Base-by-base conservation (phyloP, 495 filamentous ascomycete species). In the Penicillium subrubescens region DNA sequence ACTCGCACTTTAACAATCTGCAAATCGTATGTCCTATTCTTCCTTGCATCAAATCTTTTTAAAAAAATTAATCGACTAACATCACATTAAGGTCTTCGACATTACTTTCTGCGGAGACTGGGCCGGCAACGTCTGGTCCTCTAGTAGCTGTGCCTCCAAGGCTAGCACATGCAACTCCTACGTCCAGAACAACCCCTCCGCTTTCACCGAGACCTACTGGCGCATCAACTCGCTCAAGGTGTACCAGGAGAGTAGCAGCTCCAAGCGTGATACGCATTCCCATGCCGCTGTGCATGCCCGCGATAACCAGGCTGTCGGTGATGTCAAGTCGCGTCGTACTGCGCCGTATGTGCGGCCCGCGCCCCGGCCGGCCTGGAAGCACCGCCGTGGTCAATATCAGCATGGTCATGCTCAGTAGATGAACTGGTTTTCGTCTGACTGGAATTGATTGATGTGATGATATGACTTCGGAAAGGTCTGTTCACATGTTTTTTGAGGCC, bases 31-130 rank as follows among this genome's bases (percentile, higher is more conserved):
- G 67, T 70, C 10, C n/a, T 23, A 2, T 35, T 2, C n/a, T n/a
- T 15, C 17, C 10, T 29, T 10, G 23, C 21, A 12, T 19, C 27
- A 39, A 27, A n/a, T n/a, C n/a, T 11, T 8, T 17, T 10, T 6
- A 17, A 55, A 23, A 14, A 0, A 11, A 14, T 0, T 23, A 37
- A 23, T 25, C 17, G 0, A 27, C 57, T 57, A 37, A 66, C 52
- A 59, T n/a, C 6, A 33, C 17, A 39, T 44, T 17, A 44, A 80
- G 77, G 68, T 91, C 63, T 86, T 88, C 48, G 87, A 91, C 65
- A 88, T 86, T 41, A 85, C 89, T 62, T 83, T 92, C 64, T 92
- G 89, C 69, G 89, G 90, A 4, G 80, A 85, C 60, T 88, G 87
- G 81, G 88, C 88, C 8, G 83, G 86, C 37, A 64, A 63, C 1